Evolutionary conservation across 2,329 filamentous ascomycete genomes (phyloP).

Genomic region (Pyrenophora seminiperda): DNA sequence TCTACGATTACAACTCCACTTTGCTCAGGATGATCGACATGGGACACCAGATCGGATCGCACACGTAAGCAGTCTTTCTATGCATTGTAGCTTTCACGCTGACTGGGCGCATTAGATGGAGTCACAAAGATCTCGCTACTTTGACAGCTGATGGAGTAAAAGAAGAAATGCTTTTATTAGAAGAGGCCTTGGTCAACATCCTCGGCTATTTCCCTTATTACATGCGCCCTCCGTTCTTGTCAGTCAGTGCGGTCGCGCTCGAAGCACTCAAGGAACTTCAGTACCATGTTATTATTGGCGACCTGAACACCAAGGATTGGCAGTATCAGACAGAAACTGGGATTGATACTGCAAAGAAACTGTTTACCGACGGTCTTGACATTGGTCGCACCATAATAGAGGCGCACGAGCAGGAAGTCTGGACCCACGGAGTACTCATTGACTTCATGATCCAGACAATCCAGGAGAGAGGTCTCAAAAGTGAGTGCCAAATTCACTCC

Average conservation of each 20-base stretch:
- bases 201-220: conserved; percentile 58
- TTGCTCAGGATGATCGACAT: not conserved
- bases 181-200: conserved; percentile 57
- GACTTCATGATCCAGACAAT: conserved; percentile 14
- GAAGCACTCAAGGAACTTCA: conserved; percentile 47
- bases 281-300: conserved; percentile 63
- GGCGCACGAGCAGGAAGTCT: conserved; percentile 11
- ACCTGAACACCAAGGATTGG: conserved; percentile 64
- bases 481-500: not conserved
- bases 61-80: conserved; percentile 1
- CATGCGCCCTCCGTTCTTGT: conserved; percentile 51
- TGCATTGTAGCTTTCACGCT: not conserved
- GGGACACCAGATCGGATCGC: conserved; percentile 7
- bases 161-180: conserved; percentile 54
- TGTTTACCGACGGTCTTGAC: conserved; percentile 45
- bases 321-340: conserved; percentile 53
- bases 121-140: conserved; percentile 51
- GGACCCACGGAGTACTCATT: conserved; percentile 14
- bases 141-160: conserved; percentile 47
- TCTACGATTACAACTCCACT: conserved; percentile 7
- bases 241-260: conserved; percentile 39
- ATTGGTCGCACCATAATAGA: conserved; percentile 11
- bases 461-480: conserved; percentile 5
- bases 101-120: conserved; percentile 41
- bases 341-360: conserved; percentile 56